Base-by-base conservation (phyloP, 208 protist genomes). In the Trypanosoma mega region DNA sequence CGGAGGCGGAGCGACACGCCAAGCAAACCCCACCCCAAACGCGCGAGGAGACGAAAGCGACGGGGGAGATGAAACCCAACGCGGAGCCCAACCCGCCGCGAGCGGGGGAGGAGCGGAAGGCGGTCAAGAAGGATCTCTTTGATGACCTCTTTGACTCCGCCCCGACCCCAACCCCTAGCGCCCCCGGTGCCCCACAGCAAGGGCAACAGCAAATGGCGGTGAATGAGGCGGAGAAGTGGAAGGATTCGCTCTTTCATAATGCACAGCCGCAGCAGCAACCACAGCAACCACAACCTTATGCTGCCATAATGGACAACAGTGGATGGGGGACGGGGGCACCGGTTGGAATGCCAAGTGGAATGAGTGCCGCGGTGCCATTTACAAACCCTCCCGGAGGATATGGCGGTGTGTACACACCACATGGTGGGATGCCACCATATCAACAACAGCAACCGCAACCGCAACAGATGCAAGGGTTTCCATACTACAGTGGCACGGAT, bases 61-160 rank as follows among this genome's bases (percentile, higher is more conserved):
- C 11, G 41, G 30, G 57, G 20, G 37, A 3, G 63, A 37, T 47
- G 71, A 39, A 0, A 14, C n/a, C 2, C 37, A 47, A 14, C n/a
- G 21, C 3, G 21, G 23, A n/a, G 26, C 34, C 12, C 16, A 52
- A 12, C 18, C 65, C 11, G 30, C 52, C 6, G 39, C 53, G 18
- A 36, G 18, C 2, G 12, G 29, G 30, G n/a, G 16, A 29, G 16
- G 1, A 49, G 24, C 24, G 30, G 36, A 58, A 61, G 16, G 23
- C 46, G 48, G 68, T 72, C 34, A 73, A 71, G 54, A 78, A 79
- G 57, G 78, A 88, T 46, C 51, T 87, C 30, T 81, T 92, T 45
- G 85, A 92, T 46, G 82, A 92, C 48, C 69, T 92, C 23, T 92
- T 92, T 63, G 76, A 74, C 2, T 68, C 63, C 14, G 71, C 80